Conservation (phyloP, 1,139 yeast genomes). For the Candida glucosophila region DNA sequence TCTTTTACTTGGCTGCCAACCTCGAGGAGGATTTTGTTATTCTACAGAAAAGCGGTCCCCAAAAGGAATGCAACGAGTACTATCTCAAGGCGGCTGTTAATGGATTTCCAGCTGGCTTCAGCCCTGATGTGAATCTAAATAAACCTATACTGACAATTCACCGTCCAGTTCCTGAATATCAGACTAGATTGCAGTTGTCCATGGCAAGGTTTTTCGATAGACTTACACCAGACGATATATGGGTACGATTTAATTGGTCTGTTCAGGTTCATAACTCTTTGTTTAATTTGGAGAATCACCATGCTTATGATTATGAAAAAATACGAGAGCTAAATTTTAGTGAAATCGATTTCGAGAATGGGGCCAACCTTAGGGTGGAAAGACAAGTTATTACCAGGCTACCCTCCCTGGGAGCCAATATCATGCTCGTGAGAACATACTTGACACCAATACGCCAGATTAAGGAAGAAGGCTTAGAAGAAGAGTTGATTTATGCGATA, state of each 20-base stretch:
- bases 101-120: conserved; percentile 38
- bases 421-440: conserved; percentile 36
- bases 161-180: conserved; percentile 35
- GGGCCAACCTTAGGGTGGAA: conserved; percentile 31
- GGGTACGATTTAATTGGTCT: conserved; percentile 36
- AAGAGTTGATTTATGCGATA: conserved; percentile 48
- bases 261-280: conserved; percentile 38
- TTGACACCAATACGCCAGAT: conserved; percentile 26
- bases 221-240: conserved; percentile 26
- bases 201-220: conserved; percentile 34
- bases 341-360: conserved; percentile 42
- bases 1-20: conserved; percentile 17
- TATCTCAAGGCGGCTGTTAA: conserved; percentile 24
- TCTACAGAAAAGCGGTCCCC: conserved; percentile 27
- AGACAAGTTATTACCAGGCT: conserved; percentile 32
- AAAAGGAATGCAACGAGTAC: conserved; percentile 25
- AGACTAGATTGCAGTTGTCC: conserved; percentile 20
- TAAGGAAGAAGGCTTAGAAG: conserved; percentile 28
- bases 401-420: conserved; percentile 28
- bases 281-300: conserved; percentile 41
- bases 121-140: conserved; percentile 24
- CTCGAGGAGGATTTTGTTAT: conserved; percentile 35
- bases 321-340: conserved; percentile 27
- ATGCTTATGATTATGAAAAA: conserved; percentile 38
- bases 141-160: conserved; percentile 32